Percentiles rank a stretch among this genome's conserved stretches.
phyloP scores from a whole-genome alignment of 2,329 filamentous ascomycete genomes.

The Verruconis gallopava region DNA sequence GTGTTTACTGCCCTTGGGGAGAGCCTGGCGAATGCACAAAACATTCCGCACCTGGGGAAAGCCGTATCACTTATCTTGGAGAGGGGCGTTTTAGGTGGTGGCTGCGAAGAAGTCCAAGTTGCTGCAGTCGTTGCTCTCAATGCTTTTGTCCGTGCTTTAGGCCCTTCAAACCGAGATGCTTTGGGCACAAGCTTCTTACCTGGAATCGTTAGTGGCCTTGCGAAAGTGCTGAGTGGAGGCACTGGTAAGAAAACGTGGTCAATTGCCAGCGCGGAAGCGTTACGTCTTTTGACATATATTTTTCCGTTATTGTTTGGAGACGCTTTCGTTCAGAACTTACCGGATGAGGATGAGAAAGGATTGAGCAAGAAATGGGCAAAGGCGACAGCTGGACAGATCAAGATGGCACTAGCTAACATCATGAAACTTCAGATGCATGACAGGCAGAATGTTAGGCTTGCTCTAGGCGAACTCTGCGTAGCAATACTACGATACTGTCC shows the following conservation, averaged over 20 bases:
- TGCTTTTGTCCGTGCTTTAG: constrained; percentile 46
- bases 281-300: constrained; percentile 36
- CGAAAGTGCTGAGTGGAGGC: constrained; percentile 58
- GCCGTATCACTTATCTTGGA: constrained; percentile 61
- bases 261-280: constrained; percentile 1
- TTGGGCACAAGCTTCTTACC: constrained; percentile 70
- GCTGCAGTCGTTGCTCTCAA: constrained; percentile 54
- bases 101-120: constrained; percentile 58
- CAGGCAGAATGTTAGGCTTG: constrained; percentile 52
- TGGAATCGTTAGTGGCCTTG: constrained; percentile 70
- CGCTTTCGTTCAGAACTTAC: constrained; percentile 20
- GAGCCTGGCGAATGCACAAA: constrained; percentile 40
- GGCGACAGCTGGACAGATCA: constrained; percentile 69
- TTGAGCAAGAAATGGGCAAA: constrained; percentile 50
- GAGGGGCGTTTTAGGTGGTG: constrained; percentile 24
- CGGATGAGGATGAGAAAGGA: constrained; percentile 9
- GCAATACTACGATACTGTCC: constrained; percentile 68
- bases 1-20: constrained; percentile 49
- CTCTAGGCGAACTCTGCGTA: constrained; percentile 59
- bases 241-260: constrained; percentile 44
- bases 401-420: constrained; percentile 66
- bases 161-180: constrained; percentile 59
- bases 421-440: constrained; percentile 62
- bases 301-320: constrained; percentile 36
- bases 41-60: constrained; percentile 70